phyloP scores from a whole-genome alignment of 352 stramenopile genomes.

The Globisporangium abappressorium region DNA sequence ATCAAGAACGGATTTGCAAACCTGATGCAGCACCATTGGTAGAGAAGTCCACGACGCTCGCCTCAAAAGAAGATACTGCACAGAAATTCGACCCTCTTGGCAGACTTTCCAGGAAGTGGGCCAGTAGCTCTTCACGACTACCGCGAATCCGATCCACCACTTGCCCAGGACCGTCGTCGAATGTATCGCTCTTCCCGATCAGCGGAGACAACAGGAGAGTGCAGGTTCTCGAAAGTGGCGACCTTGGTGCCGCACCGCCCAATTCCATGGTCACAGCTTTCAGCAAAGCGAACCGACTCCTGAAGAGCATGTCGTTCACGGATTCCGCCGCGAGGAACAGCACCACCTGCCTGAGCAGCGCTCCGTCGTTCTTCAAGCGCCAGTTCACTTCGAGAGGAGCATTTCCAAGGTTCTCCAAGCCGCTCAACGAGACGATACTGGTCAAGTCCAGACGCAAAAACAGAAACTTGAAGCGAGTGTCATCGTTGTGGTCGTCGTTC shows the following conservation, averaged over 20 bases:
- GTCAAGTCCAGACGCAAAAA: not conserved
- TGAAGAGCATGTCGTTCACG: conserved; percentile 1
- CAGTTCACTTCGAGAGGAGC: not conserved
- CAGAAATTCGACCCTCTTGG: not conserved
- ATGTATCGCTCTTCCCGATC: not conserved
- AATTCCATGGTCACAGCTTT: not conserved
- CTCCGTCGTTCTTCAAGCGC: not conserved
- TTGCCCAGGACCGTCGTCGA: not conserved
- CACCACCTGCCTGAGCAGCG: not conserved
- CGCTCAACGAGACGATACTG: not conserved
- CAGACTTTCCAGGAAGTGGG: not conserved
- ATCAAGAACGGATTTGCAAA: too few species aligned
- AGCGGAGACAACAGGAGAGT: not conserved
- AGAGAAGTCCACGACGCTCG: not conserved
- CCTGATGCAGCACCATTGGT: not conserved
- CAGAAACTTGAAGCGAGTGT: not conserved
- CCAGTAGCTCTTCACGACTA: not conserved
- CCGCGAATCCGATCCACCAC: not conserved
- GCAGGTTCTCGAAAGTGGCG: not conserved
- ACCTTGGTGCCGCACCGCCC: not conserved
- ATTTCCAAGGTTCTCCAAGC: not conserved
- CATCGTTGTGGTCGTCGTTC: not conserved
- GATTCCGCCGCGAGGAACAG: not conserved
- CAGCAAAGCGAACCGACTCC: not conserved
- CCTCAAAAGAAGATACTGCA: too few species aligned